phyloP scores from a whole-genome alignment of 441 rosid species.

The Erodium trifolium region DNA sequence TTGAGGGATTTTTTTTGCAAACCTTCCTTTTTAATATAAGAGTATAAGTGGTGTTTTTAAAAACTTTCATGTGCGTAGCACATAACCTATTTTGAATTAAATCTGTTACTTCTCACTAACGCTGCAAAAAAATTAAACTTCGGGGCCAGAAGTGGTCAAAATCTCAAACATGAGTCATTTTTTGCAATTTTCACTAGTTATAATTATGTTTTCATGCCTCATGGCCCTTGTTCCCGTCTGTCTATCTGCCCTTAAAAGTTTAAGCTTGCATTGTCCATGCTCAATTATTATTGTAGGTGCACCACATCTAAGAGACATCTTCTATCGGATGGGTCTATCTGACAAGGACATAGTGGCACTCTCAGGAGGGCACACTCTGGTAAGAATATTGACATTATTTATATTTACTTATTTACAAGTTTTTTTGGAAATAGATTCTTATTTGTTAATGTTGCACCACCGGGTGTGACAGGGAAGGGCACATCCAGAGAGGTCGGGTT shows the following conservation, averaged over 20 bases:
- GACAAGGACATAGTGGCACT: no score
- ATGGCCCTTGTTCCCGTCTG: background rate
- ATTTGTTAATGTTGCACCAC: background rate
- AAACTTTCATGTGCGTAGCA: no score
- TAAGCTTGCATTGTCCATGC: background rate
- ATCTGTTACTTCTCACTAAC: no score
- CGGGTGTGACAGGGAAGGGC: constrained; percentile 58
- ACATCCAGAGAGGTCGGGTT: constrained; percentile 71
- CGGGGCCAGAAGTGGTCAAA: no score
- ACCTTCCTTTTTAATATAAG: no score
- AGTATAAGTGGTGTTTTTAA: no score
- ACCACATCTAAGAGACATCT: background rate
- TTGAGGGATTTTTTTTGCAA: no score
- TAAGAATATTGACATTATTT: background rate
- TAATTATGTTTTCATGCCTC: background rate
- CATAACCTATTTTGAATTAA: no score
- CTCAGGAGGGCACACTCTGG: background rate
- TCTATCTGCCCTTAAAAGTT: background rate
- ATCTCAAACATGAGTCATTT: no score
- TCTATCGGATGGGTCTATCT: no score
- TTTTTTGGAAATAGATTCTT: background rate
- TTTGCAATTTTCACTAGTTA: no score
- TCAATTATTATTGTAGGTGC: background rate
- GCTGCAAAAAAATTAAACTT: no score
- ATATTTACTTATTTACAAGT: background rate